A percentile compares a stretch with the other conserved stretches of the same genome.
phyloP scores from a whole-genome alignment of 495 filamentous ascomycete species.

The Staphylotrichum longicolle region DNA sequence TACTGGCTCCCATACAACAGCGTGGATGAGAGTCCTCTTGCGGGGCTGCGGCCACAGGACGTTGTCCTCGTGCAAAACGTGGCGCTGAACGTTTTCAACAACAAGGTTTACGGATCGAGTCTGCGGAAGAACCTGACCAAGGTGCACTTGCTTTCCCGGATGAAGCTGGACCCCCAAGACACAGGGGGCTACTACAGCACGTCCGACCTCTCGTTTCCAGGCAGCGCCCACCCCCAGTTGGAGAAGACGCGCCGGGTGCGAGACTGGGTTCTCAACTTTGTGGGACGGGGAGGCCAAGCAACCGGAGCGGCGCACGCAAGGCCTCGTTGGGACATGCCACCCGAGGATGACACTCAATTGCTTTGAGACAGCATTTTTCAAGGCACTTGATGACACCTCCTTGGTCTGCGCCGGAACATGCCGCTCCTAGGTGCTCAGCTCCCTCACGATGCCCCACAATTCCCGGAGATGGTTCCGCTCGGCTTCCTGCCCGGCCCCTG shows the following conservation, averaged over 20 bases:
- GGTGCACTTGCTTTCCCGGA: slow-evolving; percentile 63
- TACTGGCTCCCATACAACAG: slow-evolving; percentile 65
- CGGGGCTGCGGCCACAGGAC: slow-evolving; percentile 61
- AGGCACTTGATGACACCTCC: background rate
- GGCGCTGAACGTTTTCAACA: slow-evolving; percentile 68
- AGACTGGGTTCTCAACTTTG: slow-evolving; percentile 73
- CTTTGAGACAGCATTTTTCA: background rate
- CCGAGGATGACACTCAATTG: slow-evolving; percentile 28
- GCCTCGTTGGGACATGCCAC: slow-evolving; percentile 26
- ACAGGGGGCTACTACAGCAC: slow-evolving; percentile 42
- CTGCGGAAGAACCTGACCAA: slow-evolving; percentile 67
- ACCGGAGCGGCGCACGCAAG: background rate
- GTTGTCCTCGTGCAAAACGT: slow-evolving; percentile 74
- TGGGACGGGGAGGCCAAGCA: slow-evolving; percentile 40
- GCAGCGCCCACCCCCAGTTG: slow-evolving; percentile 48
- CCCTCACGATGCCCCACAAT: slow-evolving; percentile 2
- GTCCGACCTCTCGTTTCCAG: slow-evolving; percentile 38
- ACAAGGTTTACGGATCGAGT: slow-evolving; percentile 74
- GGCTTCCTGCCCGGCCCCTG: background rate
- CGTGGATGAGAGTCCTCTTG: slow-evolving; percentile 45
- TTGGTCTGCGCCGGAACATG: background rate
- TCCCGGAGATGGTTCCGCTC: slow-evolving; percentile 4
- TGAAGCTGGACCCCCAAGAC: slow-evolving; percentile 43
- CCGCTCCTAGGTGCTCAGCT: background rate
- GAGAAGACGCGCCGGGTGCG: slow-evolving; percentile 65